Conservation (phyloP, 768 basidiomycete species). For the Lactarius deliciosus region DNA sequence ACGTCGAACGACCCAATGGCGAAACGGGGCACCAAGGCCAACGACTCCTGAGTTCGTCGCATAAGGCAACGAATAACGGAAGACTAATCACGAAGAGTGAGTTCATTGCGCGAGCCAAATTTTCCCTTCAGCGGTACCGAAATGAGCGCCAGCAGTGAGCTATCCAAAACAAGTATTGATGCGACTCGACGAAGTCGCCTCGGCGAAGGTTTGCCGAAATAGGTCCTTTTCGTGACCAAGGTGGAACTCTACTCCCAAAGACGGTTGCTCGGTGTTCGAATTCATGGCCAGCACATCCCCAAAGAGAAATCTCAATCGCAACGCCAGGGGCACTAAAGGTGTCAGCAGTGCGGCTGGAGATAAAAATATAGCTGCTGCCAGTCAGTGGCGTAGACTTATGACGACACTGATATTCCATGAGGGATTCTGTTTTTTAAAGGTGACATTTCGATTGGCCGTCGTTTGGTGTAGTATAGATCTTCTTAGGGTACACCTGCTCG, state of each 20-base stretch:
- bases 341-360: background rate
- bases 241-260: background rate
- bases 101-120: background rate
- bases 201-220: background rate
- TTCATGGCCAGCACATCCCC: background rate
- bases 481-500: background rate
- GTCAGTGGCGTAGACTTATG: background rate
- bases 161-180: constrained; percentile 10
- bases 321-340: background rate
- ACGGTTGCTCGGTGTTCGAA: background rate
- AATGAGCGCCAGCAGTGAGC: background rate
- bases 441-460: background rate
- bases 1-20: background rate
- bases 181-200: background rate
- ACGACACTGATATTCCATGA: background rate
- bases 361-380: background rate
- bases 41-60: background rate
- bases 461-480: background rate
- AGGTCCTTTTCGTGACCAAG: background rate
- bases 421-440: background rate
- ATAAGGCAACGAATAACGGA: background rate
- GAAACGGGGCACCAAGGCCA: background rate
- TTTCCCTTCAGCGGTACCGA: background rate
- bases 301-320: background rate
- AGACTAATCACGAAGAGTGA: background rate